Evolutionary conservation across 495 filamentous ascomycete species (phyloP), one percentile per base, ranked within the genome.

Genomic region (Podospora comata): DNA sequence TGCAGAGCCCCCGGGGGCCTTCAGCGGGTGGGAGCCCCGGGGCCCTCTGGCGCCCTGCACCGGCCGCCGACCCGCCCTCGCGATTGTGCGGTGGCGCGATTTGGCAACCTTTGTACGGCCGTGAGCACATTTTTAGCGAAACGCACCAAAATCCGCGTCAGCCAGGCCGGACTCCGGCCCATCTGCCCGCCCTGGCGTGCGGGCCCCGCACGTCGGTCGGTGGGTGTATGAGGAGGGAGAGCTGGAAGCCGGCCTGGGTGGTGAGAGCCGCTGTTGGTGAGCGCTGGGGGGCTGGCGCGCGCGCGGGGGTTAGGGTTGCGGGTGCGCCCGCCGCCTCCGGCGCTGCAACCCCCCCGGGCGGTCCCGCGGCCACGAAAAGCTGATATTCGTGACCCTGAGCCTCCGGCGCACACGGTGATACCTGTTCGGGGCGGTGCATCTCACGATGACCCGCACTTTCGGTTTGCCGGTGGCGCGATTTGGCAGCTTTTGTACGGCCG

Each of bases 91-190:
- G 18, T n/a, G 20, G 55, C 20, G 55, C 55, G 55, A 5, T 57
- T 57, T n/a, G 6, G 55, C 20, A 16, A 0, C 18, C 5, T 57
- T 5, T 57, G 55, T 57, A 26, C 18, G 55, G 55, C 44, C 61
- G 69, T 67, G 69, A 67, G 69, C 59, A 65, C 30, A 65, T 71
- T 68, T n/a, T 71, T 66, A 53, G 48, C 26, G 32, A 39, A 61
- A 60, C 32, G 30, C 19, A 62, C 57, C 60, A 65, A 61, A 67
- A 67, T 60, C 34, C 60, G 60, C 44, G 67, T 68, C 67, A 23
- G 27, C 65, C 65, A 62, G 59, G 65, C 34, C 19, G 55, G 23
- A 27, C 30, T 16, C 28, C 48, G 23, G 23, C 64, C 26, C 64
- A 18, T 23, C n/a, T 57, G 64, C 64, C 64, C 53, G 64, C 64